Base-by-base conservation (phyloP, 2,329 filamentous ascomycete species). In the Xylariaceae sp. region DNA sequence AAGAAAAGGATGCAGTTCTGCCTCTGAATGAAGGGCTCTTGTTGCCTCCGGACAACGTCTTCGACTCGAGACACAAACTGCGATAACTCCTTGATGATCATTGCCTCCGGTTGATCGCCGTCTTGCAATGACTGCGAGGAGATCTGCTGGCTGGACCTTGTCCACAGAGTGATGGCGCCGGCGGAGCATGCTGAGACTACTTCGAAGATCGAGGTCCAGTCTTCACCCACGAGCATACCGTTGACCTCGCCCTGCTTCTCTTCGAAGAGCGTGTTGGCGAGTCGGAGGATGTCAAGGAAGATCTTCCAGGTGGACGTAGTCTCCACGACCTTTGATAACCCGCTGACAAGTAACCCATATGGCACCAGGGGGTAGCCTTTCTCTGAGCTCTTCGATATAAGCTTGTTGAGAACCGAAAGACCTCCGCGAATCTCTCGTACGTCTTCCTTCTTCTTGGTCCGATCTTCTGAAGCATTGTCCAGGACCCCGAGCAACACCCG, bases 1-100 rank as follows among this genome's bases (percentile, higher is more conserved):
- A 88, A 79, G 51, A 88, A 83, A 14, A 71, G 65, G 59, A 88
- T 74, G 36, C 85, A 78, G 13, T 75, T 73, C 44, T 81, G 78
- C 37, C 74, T 74, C 41, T 85, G 83, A 5, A 48, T 36, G 11
- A 82, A 75, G 23, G 81, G 71, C 3, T 60, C 57, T 5, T 64
- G 62, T 24, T 70, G 69, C 38, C 68, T 60, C 4, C 56, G 57
- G 7, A 74, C 54, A 19, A 79, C 59, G 9, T 50, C 50, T 48
- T 81, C 74, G 8, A 81, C 63, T 16, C 72, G 66, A 23, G 48
- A 56, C 32, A 75, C 63, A 6, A 80, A 62, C 5, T 50, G 48
- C 36, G 59, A 51, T 33, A 78, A 50, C 56, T 78, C 66, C 19
- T 59, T 53, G 19, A 62, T 51, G 31, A 74, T 56, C 40, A 62